Evolutionary conservation across 805 yeast genomes (phyloP).

Genomic region (Scheffersomyces stipitis): DNA sequence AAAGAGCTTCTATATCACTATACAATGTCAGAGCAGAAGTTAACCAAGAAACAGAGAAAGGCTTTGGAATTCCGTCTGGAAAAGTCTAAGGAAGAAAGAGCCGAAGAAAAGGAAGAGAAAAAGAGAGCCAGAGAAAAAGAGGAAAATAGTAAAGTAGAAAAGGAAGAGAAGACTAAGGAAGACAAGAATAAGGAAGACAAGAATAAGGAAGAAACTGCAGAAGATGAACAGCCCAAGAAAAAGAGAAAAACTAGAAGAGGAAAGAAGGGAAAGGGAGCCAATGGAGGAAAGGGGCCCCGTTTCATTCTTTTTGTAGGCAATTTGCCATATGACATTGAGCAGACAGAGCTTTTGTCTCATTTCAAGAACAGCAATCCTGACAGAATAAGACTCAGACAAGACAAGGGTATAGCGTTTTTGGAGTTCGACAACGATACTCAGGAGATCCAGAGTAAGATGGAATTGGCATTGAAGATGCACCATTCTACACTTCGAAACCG

Average conservation of each 20-base stretch:
- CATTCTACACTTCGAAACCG: slow-evolving; percentile 68
- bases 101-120: slow-evolving; percentile 30
- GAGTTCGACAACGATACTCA: slow-evolving; percentile 65
- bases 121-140: slow-evolving; percentile 31
- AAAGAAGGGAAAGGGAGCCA: slow-evolving; percentile 62
- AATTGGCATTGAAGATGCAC: slow-evolving; percentile 80
- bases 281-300: slow-evolving; percentile 54
- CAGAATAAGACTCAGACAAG: slow-evolving; percentile 71
- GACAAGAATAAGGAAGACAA: slow-evolving; percentile 16
- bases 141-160: too few relatives aligned
- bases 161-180: slow-evolving; percentile 27
- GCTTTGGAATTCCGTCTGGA: slow-evolving; percentile 56
- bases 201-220: slow-evolving; percentile 10
- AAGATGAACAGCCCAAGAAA: slow-evolving; percentile 46
- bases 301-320: slow-evolving; percentile 90
- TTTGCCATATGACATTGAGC: slow-evolving; percentile 69
- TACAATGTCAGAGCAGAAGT: slow-evolving; percentile 38
- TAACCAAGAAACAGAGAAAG: slow-evolving; percentile 66
- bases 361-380: slow-evolving; percentile 75
- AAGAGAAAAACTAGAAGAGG: slow-evolving; percentile 78
- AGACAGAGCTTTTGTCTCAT: slow-evolving; percentile 63
- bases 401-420: slow-evolving; percentile 88
- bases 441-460: slow-evolving; percentile 78
- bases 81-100: slow-evolving; percentile 40
- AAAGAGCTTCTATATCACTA: too few relatives aligned